Conservation (phyloP, 805 yeast genomes). For the Zygoascus ofunaensis region DNA sequence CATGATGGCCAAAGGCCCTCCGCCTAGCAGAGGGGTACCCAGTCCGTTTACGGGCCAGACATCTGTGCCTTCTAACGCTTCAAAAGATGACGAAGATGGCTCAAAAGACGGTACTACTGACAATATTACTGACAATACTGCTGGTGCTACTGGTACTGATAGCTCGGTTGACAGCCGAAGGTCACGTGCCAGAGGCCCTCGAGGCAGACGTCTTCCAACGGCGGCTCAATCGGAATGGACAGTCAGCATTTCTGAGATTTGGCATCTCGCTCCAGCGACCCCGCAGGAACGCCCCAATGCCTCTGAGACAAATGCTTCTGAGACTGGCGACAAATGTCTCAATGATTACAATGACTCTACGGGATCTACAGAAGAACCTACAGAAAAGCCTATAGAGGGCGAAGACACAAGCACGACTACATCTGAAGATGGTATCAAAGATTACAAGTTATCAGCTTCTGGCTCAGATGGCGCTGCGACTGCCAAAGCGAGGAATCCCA, state of each 20-base stretch:
- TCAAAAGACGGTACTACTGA: neutral
- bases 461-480: neutral
- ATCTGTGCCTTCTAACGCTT: too few relatives aligned
- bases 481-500: neutral
- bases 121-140: neutral
- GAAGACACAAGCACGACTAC: too few relatives aligned
- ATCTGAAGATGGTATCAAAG: neutral
- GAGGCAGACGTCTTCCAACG: slow-evolving; percentile 25
- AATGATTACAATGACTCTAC: neutral
- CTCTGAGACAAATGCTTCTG: neutral
- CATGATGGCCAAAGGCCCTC: slow-evolving; percentile 18
- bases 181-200: slow-evolving; percentile 23
- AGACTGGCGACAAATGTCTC: neutral
- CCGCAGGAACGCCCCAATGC: neutral
- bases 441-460: neutral
- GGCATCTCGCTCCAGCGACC: slow-evolving; percentile 8
- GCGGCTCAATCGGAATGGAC: slow-evolving; percentile 20
- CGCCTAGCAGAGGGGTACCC: slow-evolving; percentile 7
- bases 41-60: slow-evolving; percentile 7
- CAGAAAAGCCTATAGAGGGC: too few relatives aligned
- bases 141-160: neutral
- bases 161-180: neutral
- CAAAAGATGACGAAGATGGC: neutral
- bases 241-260: slow-evolving; percentile 14
- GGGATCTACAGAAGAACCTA: too few relatives aligned